Base-by-base conservation (phyloP, 352 stramenopile genomes). In the Pythium graminicola region DNA sequence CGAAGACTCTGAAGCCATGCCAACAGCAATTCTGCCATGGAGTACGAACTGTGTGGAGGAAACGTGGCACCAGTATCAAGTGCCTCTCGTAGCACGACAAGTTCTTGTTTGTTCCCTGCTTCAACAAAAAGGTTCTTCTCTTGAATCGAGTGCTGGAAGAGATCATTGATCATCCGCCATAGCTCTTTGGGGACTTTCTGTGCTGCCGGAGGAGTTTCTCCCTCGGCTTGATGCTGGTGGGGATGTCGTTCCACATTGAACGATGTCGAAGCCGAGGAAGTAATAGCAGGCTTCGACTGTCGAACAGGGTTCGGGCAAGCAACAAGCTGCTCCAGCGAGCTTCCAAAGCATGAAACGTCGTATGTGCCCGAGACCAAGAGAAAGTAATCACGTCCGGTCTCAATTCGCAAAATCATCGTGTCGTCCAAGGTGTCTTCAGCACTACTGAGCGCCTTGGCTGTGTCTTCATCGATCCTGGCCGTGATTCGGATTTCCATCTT, bases 81-180 rank as follows among this genome's bases (percentile, higher is more conserved):
- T 24, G 91, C 91, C 75, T 98, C 89, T 39, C 89, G 64, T 2
- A 97, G 57, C 9, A 73, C 61, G 5, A 72, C 45, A 17, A 95
- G 61, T 38, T 96, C 83, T 23, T 62, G 45, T 48, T 87, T 85
- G 60, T 64, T 78, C 1, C 76, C 79, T 0, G 73, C 60, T 45
- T 93, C 83, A 7, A 92, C 69, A 50, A 95, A 96, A 28, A 96
- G 32, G 33, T 93, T 90, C 41, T 81, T 86, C 26, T 88, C 72
- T 27, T 81, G 58, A 67, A 93, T 77, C 14, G 56, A 86, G 46
- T 89, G 62, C 38, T 74, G 63, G 39, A 95, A 96, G 19, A 99
- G 85, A 32, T 95, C 93, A 70, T 99, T 97, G 38, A 99, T 86
- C 70, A 99, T 95, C 7, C 95, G 81, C 95, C 95, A 99, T 11